Conservation (phyloP, 2,329 filamentous ascomycete species). For the Aspergillus neoniger region DNA sequence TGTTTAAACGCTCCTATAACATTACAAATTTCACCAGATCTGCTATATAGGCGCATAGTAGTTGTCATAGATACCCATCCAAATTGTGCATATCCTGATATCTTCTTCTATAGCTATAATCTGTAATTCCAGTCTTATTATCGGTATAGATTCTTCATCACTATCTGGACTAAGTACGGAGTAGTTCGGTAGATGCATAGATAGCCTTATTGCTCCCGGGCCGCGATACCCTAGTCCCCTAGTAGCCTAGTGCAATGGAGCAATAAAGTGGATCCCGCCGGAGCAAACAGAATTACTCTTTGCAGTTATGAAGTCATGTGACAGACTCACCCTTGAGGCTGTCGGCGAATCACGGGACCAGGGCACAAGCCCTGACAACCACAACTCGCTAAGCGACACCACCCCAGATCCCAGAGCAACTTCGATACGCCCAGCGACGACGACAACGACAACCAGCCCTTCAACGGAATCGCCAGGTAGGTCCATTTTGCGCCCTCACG, state of each 20-base stretch:
- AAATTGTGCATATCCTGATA: slow-evolving; percentile 6
- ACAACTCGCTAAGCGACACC: slow-evolving; percentile 47
- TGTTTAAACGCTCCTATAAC: slow-evolving; percentile 38
- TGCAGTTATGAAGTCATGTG: slow-evolving; percentile 14
- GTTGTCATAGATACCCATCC: slow-evolving; percentile 15
- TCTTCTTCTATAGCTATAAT: neutral
- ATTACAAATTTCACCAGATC: neutral
- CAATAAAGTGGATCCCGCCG: neutral
- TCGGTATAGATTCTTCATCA: neutral
- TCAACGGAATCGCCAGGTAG: slow-evolving; percentile 49
- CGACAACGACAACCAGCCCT: slow-evolving; percentile 49
- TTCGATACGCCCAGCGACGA: slow-evolving; percentile 48
- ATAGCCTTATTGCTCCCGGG: neutral
- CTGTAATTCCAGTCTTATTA: no score
- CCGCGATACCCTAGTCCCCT: neutral
- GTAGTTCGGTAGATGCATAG: neutral
- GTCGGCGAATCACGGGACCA: slow-evolving; percentile 29
- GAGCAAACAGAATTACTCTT: neutral
- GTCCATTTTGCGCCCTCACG: slow-evolving; percentile 19
- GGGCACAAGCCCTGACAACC: slow-evolving; percentile 40
- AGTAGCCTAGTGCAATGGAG: neutral
- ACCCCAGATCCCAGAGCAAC: slow-evolving; percentile 37
- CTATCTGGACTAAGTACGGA: no score
- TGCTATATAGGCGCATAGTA: slow-evolving; percentile 13
- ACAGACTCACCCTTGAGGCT: neutral